Base-by-base conservation (phyloP, 108 stramenopile species). In the Nannochloropsis salina region DNA sequence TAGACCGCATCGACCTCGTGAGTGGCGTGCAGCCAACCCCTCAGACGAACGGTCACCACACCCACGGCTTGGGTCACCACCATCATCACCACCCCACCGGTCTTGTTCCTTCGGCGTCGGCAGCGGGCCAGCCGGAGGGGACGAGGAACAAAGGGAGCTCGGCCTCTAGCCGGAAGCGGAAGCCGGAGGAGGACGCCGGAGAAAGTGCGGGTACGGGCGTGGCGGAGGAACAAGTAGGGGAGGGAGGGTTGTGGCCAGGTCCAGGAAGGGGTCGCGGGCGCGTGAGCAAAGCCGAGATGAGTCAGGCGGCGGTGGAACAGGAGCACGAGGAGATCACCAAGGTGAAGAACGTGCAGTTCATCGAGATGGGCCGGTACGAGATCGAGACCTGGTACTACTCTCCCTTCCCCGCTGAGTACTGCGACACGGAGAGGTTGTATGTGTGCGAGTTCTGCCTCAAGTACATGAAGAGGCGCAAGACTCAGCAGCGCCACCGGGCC, bases 281-380 rank as follows among this genome's bases (percentile, higher is more conserved):
- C 81, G 21, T 80, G 86, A 42, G 86, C 41, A 42, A 80, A 81
- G 61, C 41, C 83, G 88, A 88, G 8, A 83, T 89, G 10, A 82
- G 82, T 45, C 44, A 89, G n/a, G 88, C 87, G 31, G 45, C 51
- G 84, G 44, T 91, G 80, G 91, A 91, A 88, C 90, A 91, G 86
- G 98, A 99, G 87, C 97, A 98, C 91, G 99, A 99, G 90, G 97
- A 99, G 87, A 96, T 98, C 41, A 99, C 99, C 44, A 99, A 98
- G 86, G 95, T 99, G 21, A 98, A 98, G 91, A 99, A 99, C 91
- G 95, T 99, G 83, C 92, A 93, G 79, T 91, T 92, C 83, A 97
- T 99, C 84, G 90, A 93, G 86, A 94, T 99, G 92, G 97, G 98
- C 9, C 88, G 88, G 82, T 95, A 91, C 86, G 93, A 94, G 43